Evolutionary conservation across 83 land plant species (phyloP).

Genomic region (Picea mariana): DNA sequence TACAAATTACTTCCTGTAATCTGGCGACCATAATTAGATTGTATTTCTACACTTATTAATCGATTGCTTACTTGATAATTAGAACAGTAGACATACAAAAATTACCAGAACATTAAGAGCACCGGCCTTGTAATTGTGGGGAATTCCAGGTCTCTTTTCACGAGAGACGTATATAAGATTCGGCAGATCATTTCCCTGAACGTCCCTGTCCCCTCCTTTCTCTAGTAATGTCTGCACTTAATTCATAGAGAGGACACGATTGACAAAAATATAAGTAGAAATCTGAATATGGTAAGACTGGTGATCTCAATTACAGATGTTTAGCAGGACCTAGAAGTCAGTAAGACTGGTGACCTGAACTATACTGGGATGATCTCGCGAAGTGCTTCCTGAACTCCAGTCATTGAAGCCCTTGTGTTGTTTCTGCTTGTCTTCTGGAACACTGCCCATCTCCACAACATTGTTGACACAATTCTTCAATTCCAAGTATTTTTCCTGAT

Average conservation of each 20-base stretch:
- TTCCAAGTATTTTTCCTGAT: conserved; percentile 43
- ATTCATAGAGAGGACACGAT: background rate
- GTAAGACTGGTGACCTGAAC: conserved; percentile 28
- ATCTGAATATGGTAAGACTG: too few relatives aligned
- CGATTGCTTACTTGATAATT: background rate
- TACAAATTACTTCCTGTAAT: background rate
- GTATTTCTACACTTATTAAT: background rate
- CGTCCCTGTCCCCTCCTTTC: conserved; percentile 28
- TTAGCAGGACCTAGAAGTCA: too few relatives aligned
- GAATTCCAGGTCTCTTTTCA: conserved; percentile 41
- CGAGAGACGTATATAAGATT: conserved; percentile 49
- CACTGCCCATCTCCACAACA: conserved; percentile 22
- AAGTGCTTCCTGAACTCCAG: conserved; percentile 29
- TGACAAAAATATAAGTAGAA: too few relatives aligned
- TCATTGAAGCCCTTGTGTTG: conserved; percentile 41
- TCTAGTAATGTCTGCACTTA: conserved; percentile 36
- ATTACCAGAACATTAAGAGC: conserved; percentile 57
- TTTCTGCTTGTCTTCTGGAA: conserved; percentile 24
- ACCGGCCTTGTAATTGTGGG: conserved; percentile 60
- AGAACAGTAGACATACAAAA: background rate
- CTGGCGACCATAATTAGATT: too few relatives aligned
- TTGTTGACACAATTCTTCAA: conserved; percentile 39
- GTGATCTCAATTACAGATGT: too few relatives aligned
- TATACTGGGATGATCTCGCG: conserved; percentile 42
- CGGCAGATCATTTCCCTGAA: conserved; percentile 27